Conservation (phyloP, 2,329 filamentous ascomycete species). For the Ophiognomonia clavigignenti-juglandacearum region DNA sequence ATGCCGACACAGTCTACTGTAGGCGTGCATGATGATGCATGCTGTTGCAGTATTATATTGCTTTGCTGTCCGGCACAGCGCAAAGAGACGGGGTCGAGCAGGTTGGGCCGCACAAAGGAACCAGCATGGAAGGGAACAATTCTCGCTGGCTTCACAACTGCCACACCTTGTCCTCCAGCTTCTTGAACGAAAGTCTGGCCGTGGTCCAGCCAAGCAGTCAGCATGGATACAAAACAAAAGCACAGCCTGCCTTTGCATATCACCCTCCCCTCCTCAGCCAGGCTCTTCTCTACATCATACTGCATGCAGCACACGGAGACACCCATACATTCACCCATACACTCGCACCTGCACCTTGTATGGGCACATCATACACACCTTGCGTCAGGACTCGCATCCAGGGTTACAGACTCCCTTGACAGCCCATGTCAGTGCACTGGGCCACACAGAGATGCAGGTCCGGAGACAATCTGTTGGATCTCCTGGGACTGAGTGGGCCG, state of each 20-base stretch:
- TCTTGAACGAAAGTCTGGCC: background rate
- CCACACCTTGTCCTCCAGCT: background rate
- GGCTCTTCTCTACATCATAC: too few relatives aligned
- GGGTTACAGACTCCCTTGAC: background rate
- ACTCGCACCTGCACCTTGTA: slow-evolving; percentile 6
- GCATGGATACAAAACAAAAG: too few relatives aligned
- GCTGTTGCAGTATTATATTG: background rate
- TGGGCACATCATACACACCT: slow-evolving; percentile 2
- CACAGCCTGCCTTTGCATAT: too few relatives aligned
- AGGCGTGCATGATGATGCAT: too few relatives aligned
- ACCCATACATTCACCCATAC: background rate
- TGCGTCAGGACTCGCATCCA: background rate
- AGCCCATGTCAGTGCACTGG: too few relatives aligned
- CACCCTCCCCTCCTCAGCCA: too few relatives aligned
- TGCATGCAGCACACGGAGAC: too few relatives aligned
- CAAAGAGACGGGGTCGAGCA: too few relatives aligned
- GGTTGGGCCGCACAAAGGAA: too few relatives aligned
- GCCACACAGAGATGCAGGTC: too few relatives aligned
- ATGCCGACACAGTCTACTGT: too few relatives aligned
- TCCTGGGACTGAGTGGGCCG: background rate
- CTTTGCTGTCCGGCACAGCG: background rate
- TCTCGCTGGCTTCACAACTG: background rate
- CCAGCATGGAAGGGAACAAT: background rate
- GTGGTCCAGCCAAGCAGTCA: slow-evolving; percentile 4
- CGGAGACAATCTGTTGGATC: too few relatives aligned